Evolutionary conservation across 2,329 filamentous ascomycete genomes (phyloP).

Genomic region (Fusarium musae): DNA sequence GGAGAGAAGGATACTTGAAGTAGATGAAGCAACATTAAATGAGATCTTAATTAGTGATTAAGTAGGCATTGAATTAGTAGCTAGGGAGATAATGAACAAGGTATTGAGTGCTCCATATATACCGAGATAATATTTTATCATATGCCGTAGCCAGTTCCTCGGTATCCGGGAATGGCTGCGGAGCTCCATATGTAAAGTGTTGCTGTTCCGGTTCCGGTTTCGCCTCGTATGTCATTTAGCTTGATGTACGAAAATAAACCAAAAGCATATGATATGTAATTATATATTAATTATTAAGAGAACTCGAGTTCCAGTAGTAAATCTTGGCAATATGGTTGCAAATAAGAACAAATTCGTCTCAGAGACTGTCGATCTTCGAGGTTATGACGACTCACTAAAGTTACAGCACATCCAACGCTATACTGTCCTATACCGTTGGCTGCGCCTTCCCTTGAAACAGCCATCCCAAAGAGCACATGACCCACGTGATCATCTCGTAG

Average conservation of each 20-base stretch:
- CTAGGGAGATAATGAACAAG: rapidly evolving
- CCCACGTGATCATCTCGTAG: constrained; percentile 30
- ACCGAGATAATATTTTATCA: constrained; percentile 12
- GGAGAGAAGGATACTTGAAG: neutral
- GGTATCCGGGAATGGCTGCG: constrained; percentile 21
- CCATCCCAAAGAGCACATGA: constrained; percentile 25
- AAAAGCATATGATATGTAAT: neutral
- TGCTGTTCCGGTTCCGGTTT: constrained; percentile 1
- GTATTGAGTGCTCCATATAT: neutral
- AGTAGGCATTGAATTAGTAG: too few species aligned
- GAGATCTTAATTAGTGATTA: too few species aligned
- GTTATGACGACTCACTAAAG: neutral
- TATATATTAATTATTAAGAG: neutral
- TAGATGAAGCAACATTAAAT: neutral
- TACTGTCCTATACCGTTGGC: constrained; percentile 12
- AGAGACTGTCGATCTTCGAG: neutral
- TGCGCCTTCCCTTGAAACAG: constrained; percentile 3
- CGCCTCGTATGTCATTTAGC: neutral
- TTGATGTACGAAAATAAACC: neutral
- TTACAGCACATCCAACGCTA: constrained; percentile 4
- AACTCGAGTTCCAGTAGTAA: neutral
- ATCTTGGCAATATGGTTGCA: neutral
- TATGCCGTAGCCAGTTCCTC: constrained; percentile 27
- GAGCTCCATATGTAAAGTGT: neutral
- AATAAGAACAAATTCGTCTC: neutral